phyloP scores from a whole-genome alignment of 176 grass and related monocot genomes.

The Areca catechu region DNA sequence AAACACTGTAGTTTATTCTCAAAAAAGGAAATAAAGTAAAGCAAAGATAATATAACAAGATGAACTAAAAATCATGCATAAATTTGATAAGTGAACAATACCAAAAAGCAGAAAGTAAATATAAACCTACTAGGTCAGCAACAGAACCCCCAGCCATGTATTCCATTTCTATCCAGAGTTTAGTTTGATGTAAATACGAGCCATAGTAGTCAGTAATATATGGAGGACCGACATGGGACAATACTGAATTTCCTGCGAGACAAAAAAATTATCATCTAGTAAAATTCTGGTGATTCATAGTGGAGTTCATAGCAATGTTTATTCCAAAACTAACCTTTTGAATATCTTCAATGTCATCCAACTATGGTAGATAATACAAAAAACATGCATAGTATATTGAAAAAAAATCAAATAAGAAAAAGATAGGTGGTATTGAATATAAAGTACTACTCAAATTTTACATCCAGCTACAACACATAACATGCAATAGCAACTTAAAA shows the following conservation, averaged over 20 bases:
- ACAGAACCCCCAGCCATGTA: conserved; percentile 99
- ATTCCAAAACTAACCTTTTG: conserved; percentile 68
- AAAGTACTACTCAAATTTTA: not conserved
- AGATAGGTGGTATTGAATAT: not conserved
- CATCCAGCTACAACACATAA: not conserved
- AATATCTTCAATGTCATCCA: conserved; percentile 99
- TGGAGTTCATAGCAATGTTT: not conserved
- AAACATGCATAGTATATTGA: conserved; percentile 12
- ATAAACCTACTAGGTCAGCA: conserved; percentile 81
- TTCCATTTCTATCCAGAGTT: conserved; percentile 98
- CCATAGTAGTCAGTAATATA: conserved; percentile 99
- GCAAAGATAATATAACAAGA: no score
- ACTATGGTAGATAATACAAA: conserved; percentile 31
- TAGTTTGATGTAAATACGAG: conserved; percentile 96
- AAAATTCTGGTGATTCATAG: no score
- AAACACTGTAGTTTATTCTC: no score
- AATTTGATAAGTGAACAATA: no score
- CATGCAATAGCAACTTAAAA: no score
- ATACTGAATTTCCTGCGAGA: conserved; percentile 91
- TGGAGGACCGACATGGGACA: conserved; percentile 96
- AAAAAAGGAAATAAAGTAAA: no score
- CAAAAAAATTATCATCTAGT: not conserved
- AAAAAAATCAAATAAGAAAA: conserved; percentile 5
- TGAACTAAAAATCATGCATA: no score
- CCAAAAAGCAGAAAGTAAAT: no score